Conservation (phyloP, 768 basidiomycete genomes). For the Trametes elegans region DNA sequence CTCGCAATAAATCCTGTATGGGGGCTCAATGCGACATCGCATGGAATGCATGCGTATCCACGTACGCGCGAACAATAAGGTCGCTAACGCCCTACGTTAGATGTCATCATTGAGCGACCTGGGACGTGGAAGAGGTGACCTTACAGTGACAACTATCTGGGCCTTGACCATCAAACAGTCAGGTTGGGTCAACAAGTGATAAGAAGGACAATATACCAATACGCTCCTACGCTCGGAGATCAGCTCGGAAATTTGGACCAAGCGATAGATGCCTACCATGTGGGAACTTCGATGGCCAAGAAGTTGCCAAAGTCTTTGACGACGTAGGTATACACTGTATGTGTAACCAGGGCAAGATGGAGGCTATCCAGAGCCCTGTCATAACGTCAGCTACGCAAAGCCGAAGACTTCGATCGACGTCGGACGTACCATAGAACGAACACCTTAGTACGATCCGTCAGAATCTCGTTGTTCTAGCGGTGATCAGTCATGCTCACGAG, state of each 20-base stretch:
- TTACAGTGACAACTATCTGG: constrained; percentile 17
- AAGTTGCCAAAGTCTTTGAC: constrained; percentile 26
- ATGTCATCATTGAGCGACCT: background rate
- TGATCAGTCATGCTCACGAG: constrained; percentile 4
- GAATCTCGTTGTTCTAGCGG: background rate
- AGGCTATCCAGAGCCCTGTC: constrained; percentile 20
- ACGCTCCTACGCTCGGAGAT: constrained; percentile 19
- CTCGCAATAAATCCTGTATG: constrained; percentile 25
- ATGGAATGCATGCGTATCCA: background rate
- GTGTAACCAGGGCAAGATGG: constrained; percentile 18
- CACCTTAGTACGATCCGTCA: constrained; percentile 6
- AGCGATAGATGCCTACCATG: constrained; percentile 17
- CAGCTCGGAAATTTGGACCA: background rate
- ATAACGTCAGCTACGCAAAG: background rate
- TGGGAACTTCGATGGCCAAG: constrained; percentile 14
- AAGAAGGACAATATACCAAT: constrained; percentile 9
- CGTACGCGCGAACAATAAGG: constrained; percentile 24
- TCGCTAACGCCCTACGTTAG: constrained; percentile 26
- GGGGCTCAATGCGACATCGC: background rate
- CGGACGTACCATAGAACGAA: constrained; percentile 14
- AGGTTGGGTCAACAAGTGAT: background rate
- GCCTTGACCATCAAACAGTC: background rate
- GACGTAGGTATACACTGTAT: constrained; percentile 24
- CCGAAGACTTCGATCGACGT: background rate
- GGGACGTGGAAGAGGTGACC: background rate